A percentile compares a stretch with the other conserved stretches of the same genome.
These are phyloP conservation scores for Fraxinus excelsior DNA, from an alignment of 257 asterid genomes.

Conservation along the genomic window DNA sequence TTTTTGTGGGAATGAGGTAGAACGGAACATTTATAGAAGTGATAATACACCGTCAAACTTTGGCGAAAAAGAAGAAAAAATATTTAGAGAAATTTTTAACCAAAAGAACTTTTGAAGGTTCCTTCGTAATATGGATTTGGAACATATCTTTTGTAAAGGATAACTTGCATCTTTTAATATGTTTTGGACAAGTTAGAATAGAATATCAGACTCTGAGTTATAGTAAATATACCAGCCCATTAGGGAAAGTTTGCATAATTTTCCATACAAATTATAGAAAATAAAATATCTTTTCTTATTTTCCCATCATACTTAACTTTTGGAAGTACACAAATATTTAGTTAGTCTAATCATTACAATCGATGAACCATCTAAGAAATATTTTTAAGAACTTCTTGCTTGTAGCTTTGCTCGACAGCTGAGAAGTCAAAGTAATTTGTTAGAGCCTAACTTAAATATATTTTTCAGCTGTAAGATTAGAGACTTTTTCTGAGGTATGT, in stretches of 20 bases:
- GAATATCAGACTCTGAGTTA: background rate
- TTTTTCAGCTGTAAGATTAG: background rate
- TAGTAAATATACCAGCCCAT: background rate
- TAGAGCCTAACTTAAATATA: background rate
- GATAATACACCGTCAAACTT: slow-evolving; percentile 22
- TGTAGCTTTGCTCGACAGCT: background rate
- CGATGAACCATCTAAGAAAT: background rate
- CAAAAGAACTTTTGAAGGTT: slow-evolving; percentile 20
- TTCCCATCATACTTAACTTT: background rate
- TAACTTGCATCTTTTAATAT: slow-evolving; percentile 23
- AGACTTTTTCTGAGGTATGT: background rate
- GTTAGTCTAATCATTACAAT: background rate
- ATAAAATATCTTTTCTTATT: background rate
- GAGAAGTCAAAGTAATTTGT: background rate
- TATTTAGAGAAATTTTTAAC: slow-evolving; percentile 13
- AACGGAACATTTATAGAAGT: slow-evolving; percentile 4
- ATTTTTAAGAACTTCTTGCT: background rate
- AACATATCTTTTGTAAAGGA: slow-evolving; percentile 22
- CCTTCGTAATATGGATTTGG: slow-evolving; percentile 14
- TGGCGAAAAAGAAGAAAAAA: slow-evolving; percentile 7
- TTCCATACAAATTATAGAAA: background rate
- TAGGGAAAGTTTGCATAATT: background rate
- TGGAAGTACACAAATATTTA: background rate
- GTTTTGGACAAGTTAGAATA: slow-evolving; percentile 26
- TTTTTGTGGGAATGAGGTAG: background rate